Base-by-base conservation (phyloP, 2,329 filamentous ascomycete genomes). In the Chrysoporthe puriensis region DNA sequence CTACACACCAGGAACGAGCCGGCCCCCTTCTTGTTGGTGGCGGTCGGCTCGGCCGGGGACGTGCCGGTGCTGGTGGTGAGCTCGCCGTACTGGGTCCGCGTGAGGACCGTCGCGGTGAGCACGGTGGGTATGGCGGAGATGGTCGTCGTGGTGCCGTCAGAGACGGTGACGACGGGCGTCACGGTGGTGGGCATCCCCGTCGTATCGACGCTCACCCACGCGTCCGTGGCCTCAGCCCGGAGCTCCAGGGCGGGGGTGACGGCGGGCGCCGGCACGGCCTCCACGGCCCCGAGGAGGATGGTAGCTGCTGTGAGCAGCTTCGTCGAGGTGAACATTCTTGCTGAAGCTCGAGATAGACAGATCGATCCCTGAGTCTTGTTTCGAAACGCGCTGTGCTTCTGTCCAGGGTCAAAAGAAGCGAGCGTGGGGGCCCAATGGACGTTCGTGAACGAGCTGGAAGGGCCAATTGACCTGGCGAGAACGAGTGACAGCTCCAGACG, bases 191-290 rank as follows among this genome's bases (percentile, higher is more conserved):
- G 80, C 44, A 76, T 76, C 71, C 82, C 83, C 56, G 83, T 78
- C 62, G 81, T 79, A 73, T 82, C 78, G 69, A 88, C 82, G 4
- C 78, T 80, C 59, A 87, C 82, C 86, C 86, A 88, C 44, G 81
- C 79, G 26, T 80, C 80, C 6, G 81, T 80, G 18, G 69, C 52
- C 21, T 64, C 63, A 5, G 63, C 63, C 7, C 63, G 61, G 14
- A 59, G 60, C 11, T 62, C 66, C 18, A 70, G 57, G n/a, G 59
- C 59, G 6, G 62, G 66, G 8, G 66, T 66, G 18, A 57, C 54
- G 6, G 40, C 54, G n/a, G 63, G 60, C 8, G 57, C 64, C 1
- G 69, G 66, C 7, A 34, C 43, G 42, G 68, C 66, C 5, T 67
- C 48, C 16, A 63, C 63, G 54, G 48, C 57, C n/a, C 60, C 56